phyloP scores from a whole-genome alignment of 2,329 filamentous ascomycete genomes.

The Penicillium sp. region DNA sequence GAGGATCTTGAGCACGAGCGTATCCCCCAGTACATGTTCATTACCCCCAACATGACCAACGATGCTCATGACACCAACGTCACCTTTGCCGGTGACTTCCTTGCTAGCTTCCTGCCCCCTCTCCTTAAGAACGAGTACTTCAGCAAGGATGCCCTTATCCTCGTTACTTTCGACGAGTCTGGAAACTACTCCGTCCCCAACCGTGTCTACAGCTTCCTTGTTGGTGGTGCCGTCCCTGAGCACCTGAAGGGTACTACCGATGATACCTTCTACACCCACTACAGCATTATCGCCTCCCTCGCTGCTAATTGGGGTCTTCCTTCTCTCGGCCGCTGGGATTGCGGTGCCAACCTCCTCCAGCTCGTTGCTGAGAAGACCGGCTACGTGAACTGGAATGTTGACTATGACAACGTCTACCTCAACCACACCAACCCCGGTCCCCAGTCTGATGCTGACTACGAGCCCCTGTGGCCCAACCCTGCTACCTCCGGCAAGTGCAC shows the following conservation, averaged over 20 bases:
- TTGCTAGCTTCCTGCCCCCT: slow-evolving; percentile 66
- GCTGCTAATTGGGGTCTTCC: slow-evolving; percentile 68
- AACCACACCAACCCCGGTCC: slow-evolving; percentile 58
- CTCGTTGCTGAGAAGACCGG: slow-evolving; percentile 62
- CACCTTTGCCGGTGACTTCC: slow-evolving; percentile 67
- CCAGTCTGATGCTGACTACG: slow-evolving; percentile 27
- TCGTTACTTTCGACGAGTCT: slow-evolving; percentile 79
- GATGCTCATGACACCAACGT: slow-evolving; percentile 75
- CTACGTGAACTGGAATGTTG: slow-evolving; percentile 49
- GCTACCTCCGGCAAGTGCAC: slow-evolving; percentile 31
- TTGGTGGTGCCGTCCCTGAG: slow-evolving; percentile 70
- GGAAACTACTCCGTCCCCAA: slow-evolving; percentile 67
- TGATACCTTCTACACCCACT: slow-evolving; percentile 69
- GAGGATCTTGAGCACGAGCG: slow-evolving; percentile 62
- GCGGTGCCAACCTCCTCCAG: slow-evolving; percentile 68
- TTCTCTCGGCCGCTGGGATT: slow-evolving; percentile 70
- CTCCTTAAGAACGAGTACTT: slow-evolving; percentile 69
- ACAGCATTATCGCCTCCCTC: slow-evolving; percentile 66
- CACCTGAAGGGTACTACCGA: slow-evolving; percentile 68
- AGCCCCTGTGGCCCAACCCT: slow-evolving; percentile 31
- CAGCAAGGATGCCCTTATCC: slow-evolving; percentile 71
- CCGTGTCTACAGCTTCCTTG: slow-evolving; percentile 66
- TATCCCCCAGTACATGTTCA: slow-evolving; percentile 67
- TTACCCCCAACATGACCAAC: slow-evolving; percentile 56
- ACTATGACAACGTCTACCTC: slow-evolving; percentile 46